Evolutionary conservation across 2,329 filamentous ascomycete species (phyloP), one percentile per base, ranked within the genome.

Genomic region (Trichoderma endophyticum): DNA sequence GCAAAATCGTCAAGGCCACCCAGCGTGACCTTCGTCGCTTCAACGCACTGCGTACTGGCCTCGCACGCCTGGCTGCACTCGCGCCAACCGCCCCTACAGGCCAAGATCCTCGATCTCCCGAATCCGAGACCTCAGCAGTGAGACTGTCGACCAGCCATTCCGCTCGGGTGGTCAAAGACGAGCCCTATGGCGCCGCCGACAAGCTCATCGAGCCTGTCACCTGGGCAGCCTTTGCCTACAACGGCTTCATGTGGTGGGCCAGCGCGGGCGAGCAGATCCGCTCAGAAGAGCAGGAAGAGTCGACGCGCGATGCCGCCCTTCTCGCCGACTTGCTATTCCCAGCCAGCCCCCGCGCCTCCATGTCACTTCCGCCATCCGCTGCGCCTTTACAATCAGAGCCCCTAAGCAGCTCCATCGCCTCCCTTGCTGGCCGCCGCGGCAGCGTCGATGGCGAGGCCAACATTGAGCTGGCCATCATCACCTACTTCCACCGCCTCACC

Each of bases 241-340:
- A 88, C 70, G 91, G 92, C 28, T 95, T 95, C 83, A 93, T 95
- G 88, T 96, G 93, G 93, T 96, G 93, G 93, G 93, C 93, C 2
- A 93, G 91, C 18, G 92, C 93, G 0, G 93, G 93, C 72, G 93
- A 96, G 81, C 88, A 91, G 80, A 83, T 87, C 8, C 85, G 87
- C 21, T 85, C 88, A 64, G 87, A 89, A 67, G 87, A 90, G 74
- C 85, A 87, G 24, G 89, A 91, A 75, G 88, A 90, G 75, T 79
- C 82, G 63, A 85, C 83, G 60, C 84, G 84, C 60, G 90, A 91
- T 76, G 83, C 85, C 8, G 80, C 85, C 3, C 84, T 91, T 4
- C 83, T 91, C 5, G 86, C 86, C 0, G 88, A 89, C 67, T 76
- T 90, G 4, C 79, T 80, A 3, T 79, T 83, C 15, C 77, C 81